Base-by-base conservation (phyloP, 805 yeast genomes). In the Candida maris region DNA sequence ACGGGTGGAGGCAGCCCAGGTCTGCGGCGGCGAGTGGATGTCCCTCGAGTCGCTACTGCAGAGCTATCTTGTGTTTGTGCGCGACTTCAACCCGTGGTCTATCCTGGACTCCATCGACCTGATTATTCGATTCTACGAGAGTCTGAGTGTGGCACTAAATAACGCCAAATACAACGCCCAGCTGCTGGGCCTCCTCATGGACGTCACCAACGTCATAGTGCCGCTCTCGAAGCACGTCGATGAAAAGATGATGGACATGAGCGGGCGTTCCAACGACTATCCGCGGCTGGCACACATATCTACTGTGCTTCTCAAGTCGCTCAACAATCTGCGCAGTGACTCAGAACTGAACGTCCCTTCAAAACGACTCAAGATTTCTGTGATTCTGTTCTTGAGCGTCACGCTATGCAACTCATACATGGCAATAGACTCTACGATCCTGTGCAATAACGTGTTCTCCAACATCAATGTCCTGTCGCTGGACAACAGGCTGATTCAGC, bases 401-500 rank as follows among this genome's bases (percentile, higher is more conserved):
- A 61, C 65, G 26, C 51, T 79, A 29, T 77, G 81, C 52, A 62
- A 59, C 42, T 59, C 73, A 0, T 79, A 79, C 52, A 74, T 75
- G 51, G 60, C 56, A 26, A 68, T 79, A 16, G 71, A 66, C 20
- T 75, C 72, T 20, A 81, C 83, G 5, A 62, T 77, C 45, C 57
- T 77, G 13, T 79, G 85, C 56, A 68, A 77, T 23, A 77, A 79
- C 46, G 76, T 79, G 26, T 77, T 77, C 49, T 69, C 80, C 22
- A 79, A 78, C 52, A 71, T 79, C 63, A 75, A 71, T 46, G 73
- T 68, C 32, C 65, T 79, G 14, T 60, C 63, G 17, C 57, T 78
- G 26, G 65, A 62, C 26, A 67, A 68, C 35, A 45, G 44, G 3
- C 54, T 61, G n/a, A 75, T 68, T 27, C 52, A 67, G 3, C 62